Evolutionary conservation across 1,284 basidiomycete genomes (phyloP).

Genomic region (Porogramme epimiltina): DNA sequence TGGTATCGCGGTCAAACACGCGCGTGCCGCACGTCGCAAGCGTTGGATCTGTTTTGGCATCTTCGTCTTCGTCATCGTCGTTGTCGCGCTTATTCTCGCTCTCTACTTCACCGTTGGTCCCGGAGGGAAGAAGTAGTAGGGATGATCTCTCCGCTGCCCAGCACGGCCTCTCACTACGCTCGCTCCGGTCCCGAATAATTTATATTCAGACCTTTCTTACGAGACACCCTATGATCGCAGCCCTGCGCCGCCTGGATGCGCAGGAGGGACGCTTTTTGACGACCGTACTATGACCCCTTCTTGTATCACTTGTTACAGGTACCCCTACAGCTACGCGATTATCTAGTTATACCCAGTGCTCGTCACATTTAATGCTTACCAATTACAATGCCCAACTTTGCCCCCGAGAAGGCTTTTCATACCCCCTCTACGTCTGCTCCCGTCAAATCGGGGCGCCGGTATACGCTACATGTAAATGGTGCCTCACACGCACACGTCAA

Average conservation of each 20-base stretch:
- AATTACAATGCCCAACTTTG: neutral
- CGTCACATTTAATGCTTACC: neutral
- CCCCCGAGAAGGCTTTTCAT: no score
- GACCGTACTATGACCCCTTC: neutral
- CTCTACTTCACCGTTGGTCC: constrained; percentile 39
- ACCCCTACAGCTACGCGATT: no score
- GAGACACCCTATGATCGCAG: neutral
- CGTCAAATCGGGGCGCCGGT: no score
- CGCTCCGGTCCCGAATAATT: neutral
- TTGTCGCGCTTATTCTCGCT: constrained; percentile 57
- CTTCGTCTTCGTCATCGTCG: constrained; percentile 46
- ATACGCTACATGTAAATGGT: no score
- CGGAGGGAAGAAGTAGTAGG: constrained; percentile 7
- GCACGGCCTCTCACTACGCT: neutral
- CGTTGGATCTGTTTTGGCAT: constrained; percentile 81
- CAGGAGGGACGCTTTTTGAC: neutral
- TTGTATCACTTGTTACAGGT: no score
- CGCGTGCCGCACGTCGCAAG: constrained; percentile 72
- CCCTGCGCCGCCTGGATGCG: neutral
- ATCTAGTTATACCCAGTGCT: neutral
- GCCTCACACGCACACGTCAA: no score
- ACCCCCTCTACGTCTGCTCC: no score
- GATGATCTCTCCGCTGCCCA: no score
- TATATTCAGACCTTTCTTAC: constrained; percentile 1
- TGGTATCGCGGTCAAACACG: constrained; percentile 73